Conservation (phyloP, 345 rosid species). For the Cardiospermum halicacabum region DNA sequence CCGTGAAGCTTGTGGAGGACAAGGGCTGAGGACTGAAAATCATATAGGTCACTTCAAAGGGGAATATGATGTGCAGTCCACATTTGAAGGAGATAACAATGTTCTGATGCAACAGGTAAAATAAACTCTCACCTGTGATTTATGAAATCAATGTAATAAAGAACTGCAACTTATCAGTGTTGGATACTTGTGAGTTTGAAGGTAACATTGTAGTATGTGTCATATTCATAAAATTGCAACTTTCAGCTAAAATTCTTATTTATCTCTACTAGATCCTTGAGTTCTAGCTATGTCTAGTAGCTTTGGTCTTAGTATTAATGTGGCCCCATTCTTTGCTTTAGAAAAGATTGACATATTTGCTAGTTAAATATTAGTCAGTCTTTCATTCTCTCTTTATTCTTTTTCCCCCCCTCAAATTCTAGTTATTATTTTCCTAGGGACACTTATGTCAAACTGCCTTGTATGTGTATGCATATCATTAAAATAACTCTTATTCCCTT, state of each 20-base stretch:
- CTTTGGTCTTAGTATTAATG: background rate
- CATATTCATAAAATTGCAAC: background rate
- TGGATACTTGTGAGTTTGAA: background rate
- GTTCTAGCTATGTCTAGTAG: background rate
- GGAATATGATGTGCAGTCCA: slow-evolving; percentile 87
- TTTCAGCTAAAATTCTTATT: background rate
- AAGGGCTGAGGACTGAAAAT: slow-evolving; percentile 90
- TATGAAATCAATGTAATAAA: background rate
- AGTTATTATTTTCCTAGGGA: too few relatives aligned
- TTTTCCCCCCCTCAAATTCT: too few relatives aligned
- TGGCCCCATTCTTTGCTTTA: background rate
- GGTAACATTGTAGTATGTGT: background rate
- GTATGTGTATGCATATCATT: too few relatives aligned
- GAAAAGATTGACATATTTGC: too few relatives aligned
- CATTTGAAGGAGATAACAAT: slow-evolving; percentile 95
- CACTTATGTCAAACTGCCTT: too few relatives aligned
- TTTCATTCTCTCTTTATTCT: too few relatives aligned
- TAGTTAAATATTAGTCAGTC: too few relatives aligned
- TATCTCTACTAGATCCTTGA: background rate
- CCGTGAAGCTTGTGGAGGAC: slow-evolving; percentile 98
- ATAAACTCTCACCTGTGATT: background rate
- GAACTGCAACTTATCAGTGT: background rate
- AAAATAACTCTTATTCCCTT: too few relatives aligned
- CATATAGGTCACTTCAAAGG: slow-evolving; percentile 76
- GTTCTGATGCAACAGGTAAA: slow-evolving; percentile 92